Evolutionary conservation across 257 asterid species (phyloP).

Genomic region (Plantago ovata): DNA sequence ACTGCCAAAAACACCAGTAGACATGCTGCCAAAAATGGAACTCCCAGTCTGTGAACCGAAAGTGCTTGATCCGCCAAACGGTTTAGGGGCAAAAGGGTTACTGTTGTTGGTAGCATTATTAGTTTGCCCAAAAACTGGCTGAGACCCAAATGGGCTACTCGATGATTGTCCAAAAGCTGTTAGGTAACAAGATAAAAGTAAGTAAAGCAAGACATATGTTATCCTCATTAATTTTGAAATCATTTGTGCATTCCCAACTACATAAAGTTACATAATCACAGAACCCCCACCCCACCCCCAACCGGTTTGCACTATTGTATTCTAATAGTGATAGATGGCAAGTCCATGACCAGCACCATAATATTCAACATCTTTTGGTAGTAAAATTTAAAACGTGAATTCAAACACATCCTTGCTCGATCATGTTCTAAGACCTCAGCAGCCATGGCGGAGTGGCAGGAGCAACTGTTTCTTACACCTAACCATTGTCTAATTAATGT

Average conservation of each 20-base stretch:
- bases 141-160: slow-evolving; percentile 90
- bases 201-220: slow-evolving; percentile 14
- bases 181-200: slow-evolving; percentile 14
- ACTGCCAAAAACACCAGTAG: slow-evolving; percentile 91
- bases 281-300: too few species aligned
- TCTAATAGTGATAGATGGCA: too few species aligned
- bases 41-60: slow-evolving; percentile 88
- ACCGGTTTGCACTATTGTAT: too few species aligned
- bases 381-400: too few species aligned
- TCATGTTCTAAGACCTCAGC: too few species aligned
- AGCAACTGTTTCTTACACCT: too few species aligned
- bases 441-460: too few species aligned
- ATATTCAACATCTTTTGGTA: background rate
- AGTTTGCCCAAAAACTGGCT: slow-evolving; percentile 81
- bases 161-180: slow-evolving; percentile 98
- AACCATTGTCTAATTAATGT: too few species aligned
- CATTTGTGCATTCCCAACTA: background rate
- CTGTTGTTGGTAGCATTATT: slow-evolving; percentile 66
- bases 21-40: slow-evolving; percentile 82
- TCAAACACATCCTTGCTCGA: too few species aligned
- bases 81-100: slow-evolving; percentile 93
- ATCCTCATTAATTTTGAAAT: background rate
- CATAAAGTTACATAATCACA: too few species aligned
- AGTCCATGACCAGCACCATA: too few species aligned
- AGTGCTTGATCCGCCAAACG: slow-evolving; percentile 80